Base-by-base conservation (phyloP, 2,329 filamentous ascomycete genomes). In the Fusarium sp. region DNA sequence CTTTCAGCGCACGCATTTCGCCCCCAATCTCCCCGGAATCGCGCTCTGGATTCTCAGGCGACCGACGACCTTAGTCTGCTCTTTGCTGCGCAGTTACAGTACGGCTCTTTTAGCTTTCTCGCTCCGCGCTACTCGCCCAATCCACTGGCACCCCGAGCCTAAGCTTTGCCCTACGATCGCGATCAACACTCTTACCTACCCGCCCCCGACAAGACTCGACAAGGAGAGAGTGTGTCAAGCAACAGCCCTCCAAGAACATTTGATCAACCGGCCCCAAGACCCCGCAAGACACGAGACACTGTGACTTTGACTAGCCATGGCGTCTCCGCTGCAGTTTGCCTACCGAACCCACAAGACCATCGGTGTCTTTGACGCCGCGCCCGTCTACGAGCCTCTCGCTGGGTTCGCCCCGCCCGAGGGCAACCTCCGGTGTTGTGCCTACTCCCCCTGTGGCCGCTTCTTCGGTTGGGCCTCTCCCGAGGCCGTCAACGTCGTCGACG, bases 281-380 rank as follows among this genome's bases (percentile, higher is more conserved):
- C 57, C 47, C 64, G 69, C 68, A 76, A 75, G 71, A 75, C 74
- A 72, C 70, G 75, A 78, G 78, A 78, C 68, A 69, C 91, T 92
- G 92, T 94, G 92, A 87, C 92, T 94, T 94, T 94, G 80, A 91
- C 89, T 94, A 94, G 93, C 91, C 89, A 98, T 97, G 94, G 93
- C 94, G 82, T 91, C 88, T 87, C 91, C 93, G 79, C 92, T 95
- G 85, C 95, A 98, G 90, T 93, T 98, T 90, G 94, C 94, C 84
- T 97, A 93, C 88, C 94, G 96, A 85, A 98, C 96, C 82, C 92
- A 95, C 84, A 98, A 98, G 90, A 92, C 91, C 82, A 95, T 99
- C 86, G 95, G 95, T 78, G 87, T 98, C 83, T 90, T 97, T 84
- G 93, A 98, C 86, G 94, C 94, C 77, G 93, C 91, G 74, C 96